Evolutionary conservation across 1,139 yeast genomes (phyloP).

Genomic region (Keqinozyma sinolaborantium): DNA sequence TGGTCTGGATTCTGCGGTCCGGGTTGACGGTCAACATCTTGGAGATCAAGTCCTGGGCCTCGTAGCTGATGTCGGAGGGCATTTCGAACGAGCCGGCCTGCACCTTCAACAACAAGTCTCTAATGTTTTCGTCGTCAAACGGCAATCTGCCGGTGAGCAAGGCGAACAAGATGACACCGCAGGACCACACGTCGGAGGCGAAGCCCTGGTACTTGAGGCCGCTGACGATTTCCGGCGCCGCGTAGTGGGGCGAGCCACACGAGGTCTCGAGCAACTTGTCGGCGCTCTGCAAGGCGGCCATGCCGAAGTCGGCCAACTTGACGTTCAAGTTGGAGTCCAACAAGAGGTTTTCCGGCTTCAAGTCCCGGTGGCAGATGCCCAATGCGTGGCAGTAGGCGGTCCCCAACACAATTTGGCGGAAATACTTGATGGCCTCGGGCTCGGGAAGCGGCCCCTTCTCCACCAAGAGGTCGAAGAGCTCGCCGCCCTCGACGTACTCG

Average conservation of each 20-base stretch:
- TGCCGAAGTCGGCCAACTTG: slow-evolving; percentile 81
- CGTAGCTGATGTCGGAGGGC: slow-evolving; percentile 62
- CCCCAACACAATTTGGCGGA: slow-evolving; percentile 71
- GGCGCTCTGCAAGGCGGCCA: slow-evolving; percentile 80
- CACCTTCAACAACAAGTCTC: slow-evolving; percentile 65
- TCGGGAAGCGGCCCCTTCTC: slow-evolving; percentile 82
- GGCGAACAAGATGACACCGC: slow-evolving; percentile 80
- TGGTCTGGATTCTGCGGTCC: slow-evolving; percentile 66
- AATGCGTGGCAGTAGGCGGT: slow-evolving; percentile 82
- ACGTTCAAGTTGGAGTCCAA: slow-evolving; percentile 65
- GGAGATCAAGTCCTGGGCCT: slow-evolving; percentile 68
- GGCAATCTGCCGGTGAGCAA: slow-evolving; percentile 76
- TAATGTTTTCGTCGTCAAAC: slow-evolving; percentile 76
- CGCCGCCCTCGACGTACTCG: slow-evolving; percentile 85
- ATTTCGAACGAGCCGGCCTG: slow-evolving; percentile 72
- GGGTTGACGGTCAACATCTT: slow-evolving; percentile 83
- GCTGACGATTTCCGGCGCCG: slow-evolving; percentile 81
- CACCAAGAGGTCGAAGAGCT: slow-evolving; percentile 69
- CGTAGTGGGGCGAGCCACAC: slow-evolving; percentile 86
- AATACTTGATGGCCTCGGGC: slow-evolving; percentile 67
- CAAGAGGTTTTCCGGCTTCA: slow-evolving; percentile 74
- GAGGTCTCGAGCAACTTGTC: slow-evolving; percentile 72
- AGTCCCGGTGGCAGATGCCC: slow-evolving; percentile 78
- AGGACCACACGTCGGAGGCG: slow-evolving; percentile 84
- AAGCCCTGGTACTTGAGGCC: slow-evolving; percentile 79